Evolutionary conservation across 1,284 basidiomycete genomes (phyloP).

Genomic region (Ceratobasidium sp.): DNA sequence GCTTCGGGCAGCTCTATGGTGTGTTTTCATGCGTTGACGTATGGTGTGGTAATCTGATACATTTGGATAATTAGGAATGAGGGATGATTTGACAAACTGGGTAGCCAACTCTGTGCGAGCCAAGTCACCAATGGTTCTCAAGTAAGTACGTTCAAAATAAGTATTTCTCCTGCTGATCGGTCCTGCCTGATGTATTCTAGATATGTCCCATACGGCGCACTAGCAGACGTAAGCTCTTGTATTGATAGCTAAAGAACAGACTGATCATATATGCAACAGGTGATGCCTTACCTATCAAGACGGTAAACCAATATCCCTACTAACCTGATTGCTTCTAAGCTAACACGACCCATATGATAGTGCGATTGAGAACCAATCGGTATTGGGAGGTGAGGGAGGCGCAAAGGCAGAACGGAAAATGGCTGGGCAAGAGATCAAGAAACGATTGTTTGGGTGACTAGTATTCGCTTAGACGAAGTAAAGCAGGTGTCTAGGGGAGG

Average conservation of each 20-base stretch:
- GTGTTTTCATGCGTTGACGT: slow-evolving; percentile 53
- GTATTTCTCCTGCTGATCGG: not conserved
- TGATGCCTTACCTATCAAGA: slow-evolving; percentile 81
- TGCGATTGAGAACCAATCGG: slow-evolving; percentile 82
- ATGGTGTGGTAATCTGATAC: slow-evolving; percentile 6
- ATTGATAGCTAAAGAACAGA: not conserved
- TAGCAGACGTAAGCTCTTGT: slow-evolving; percentile 54
- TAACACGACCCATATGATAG: not conserved
- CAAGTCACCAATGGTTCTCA: slow-evolving; percentile 79
- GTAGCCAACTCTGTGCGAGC: slow-evolving; percentile 72
- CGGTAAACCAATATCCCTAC: slow-evolving; percentile 55
- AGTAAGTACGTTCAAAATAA: slow-evolving; percentile 62
- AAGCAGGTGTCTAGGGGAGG: not conserved
- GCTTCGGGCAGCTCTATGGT: slow-evolving; percentile 89
- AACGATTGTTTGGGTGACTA: slow-evolving; percentile 19
- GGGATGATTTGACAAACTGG: slow-evolving; percentile 81
- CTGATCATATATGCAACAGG: slow-evolving; percentile 55
- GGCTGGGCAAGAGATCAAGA: slow-evolving; percentile 19
- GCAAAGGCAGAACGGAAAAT: slow-evolving; percentile 61
- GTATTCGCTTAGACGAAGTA: not conserved
- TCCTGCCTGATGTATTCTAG: slow-evolving; percentile 53
- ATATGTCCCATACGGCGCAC: slow-evolving; percentile 78
- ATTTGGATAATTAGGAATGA: slow-evolving; percentile 72
- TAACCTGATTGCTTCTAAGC: too few species aligned
- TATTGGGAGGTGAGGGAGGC: slow-evolving; percentile 71